Conservation (phyloP, 2,329 filamentous ascomycete genomes). For the Beauveria varroae region DNA sequence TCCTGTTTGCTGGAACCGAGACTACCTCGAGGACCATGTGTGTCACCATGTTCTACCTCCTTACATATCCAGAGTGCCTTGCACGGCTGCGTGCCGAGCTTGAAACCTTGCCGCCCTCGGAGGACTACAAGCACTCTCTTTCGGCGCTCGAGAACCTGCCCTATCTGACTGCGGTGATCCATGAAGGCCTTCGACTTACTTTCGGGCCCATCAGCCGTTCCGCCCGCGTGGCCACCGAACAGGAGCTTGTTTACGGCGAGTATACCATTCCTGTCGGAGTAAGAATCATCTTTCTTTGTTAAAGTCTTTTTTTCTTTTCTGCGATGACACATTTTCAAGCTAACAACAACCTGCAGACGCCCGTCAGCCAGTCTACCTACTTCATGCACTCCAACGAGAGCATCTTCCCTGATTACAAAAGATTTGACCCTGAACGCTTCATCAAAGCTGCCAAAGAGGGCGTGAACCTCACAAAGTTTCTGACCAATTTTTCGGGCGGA, state of each 20-base stretch:
- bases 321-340: too few species aligned
- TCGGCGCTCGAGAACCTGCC: background rate
- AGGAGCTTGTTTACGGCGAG: background rate
- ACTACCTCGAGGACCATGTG: conserved; percentile 9
- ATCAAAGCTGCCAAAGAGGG: background rate
- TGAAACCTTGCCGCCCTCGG: background rate
- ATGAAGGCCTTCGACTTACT: background rate
- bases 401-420: background rate
- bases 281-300: background rate
- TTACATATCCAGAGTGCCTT: background rate
- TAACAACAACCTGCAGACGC: background rate
- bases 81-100: background rate
- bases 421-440: background rate
- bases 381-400: background rate
- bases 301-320: too few species aligned
- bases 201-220: background rate
- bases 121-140: background rate
- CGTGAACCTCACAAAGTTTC: background rate
- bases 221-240: background rate
- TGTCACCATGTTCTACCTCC: background rate
- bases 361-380: background rate
- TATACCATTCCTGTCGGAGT: background rate
- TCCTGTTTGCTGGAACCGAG: conserved; percentile 17
- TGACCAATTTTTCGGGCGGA: background rate
- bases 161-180: background rate